These are phyloP conservation scores for Graphilbum sp. DNA, from an alignment of 2,329 filamentous ascomycete species.

Conservation along the genomic window DNA sequence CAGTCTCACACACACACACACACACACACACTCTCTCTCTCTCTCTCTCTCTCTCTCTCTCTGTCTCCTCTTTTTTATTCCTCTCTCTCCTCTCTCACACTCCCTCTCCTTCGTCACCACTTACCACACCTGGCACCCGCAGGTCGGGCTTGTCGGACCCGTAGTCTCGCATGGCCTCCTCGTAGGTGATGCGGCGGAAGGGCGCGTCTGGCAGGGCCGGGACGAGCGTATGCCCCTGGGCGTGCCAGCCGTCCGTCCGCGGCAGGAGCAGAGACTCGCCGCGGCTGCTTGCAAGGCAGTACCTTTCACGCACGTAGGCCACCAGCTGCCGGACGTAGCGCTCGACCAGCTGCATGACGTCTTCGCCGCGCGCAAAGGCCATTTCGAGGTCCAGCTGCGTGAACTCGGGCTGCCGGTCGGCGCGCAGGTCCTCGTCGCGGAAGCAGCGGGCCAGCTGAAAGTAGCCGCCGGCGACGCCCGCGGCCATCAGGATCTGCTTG, in stretches of 20 bases:
- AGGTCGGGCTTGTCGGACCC: slow-evolving; percentile 90
- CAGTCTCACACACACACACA: too few relatives aligned
- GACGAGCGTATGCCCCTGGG: slow-evolving; percentile 9
- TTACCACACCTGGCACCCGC: slow-evolving; percentile 36
- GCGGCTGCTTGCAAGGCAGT: too few relatives aligned
- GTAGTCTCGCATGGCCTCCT: slow-evolving; percentile 61
- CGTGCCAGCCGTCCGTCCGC: background rate
- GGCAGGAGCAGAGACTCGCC: too few relatives aligned
- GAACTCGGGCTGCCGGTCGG: slow-evolving; percentile 91
- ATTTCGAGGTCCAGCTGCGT: slow-evolving; percentile 90
- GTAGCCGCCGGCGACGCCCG: slow-evolving; percentile 57
- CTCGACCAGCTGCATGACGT: slow-evolving; percentile 47
- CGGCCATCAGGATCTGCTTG: slow-evolving; percentile 94
- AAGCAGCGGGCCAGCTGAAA: slow-evolving; percentile 93
- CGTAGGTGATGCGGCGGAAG: slow-evolving; percentile 51
- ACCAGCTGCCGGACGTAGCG: slow-evolving; percentile 38
- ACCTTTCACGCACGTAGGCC: slow-evolving; percentile 26
- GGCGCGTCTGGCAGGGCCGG: slow-evolving; percentile 12
- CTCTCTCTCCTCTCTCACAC: too few relatives aligned
- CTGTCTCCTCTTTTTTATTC: too few relatives aligned
- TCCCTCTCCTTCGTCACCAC: background rate
- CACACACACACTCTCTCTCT: too few relatives aligned
- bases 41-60: too few relatives aligned
- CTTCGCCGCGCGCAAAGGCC: slow-evolving; percentile 59
- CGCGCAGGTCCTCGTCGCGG: slow-evolving; percentile 81